Evolutionary conservation across 768 basidiomycete species (phyloP).

Genomic region (Daedaleopsis nitida): DNA sequence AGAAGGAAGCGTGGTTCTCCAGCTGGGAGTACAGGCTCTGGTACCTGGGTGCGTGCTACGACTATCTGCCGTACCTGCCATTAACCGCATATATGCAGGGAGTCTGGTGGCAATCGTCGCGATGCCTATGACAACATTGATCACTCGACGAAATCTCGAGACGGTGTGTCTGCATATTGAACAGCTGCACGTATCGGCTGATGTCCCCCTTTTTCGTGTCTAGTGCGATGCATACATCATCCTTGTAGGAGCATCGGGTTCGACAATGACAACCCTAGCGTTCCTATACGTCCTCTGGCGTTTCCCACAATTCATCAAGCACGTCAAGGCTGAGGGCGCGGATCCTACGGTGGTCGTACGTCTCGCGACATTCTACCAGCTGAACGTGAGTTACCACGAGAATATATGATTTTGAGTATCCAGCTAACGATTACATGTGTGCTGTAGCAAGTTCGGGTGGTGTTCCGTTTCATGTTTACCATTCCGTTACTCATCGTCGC

Average conservation of each 20-base stretch:
- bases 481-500: conserved; percentile 68
- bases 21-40: conserved; percentile 79
- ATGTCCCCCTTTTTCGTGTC: neutral
- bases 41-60: conserved; percentile 58
- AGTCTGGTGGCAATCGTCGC: conserved; percentile 66
- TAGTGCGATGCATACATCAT: conserved; percentile 79
- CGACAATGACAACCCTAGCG: conserved; percentile 64
- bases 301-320: conserved; percentile 70
- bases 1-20: conserved; percentile 73
- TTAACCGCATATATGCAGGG: conserved; percentile 39
- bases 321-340: conserved; percentile 74
- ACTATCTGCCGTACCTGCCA: neutral
- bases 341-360: conserved; percentile 74
- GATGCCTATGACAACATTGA: conserved; percentile 69
- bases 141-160: conserved; percentile 59
- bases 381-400: conserved; percentile 58
- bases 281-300: conserved; percentile 73
- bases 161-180: conserved; percentile 43
- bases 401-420: neutral
- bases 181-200: neutral
- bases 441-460: conserved; percentile 62
- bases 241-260: conserved; percentile 66
- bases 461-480: conserved; percentile 77
- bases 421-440: neutral
- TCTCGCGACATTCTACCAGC: conserved; percentile 71